These are phyloP conservation scores for Hydnomerulius pinastri DNA, from an alignment of 768 basidiomycete species.

Conservation along the genomic window DNA sequence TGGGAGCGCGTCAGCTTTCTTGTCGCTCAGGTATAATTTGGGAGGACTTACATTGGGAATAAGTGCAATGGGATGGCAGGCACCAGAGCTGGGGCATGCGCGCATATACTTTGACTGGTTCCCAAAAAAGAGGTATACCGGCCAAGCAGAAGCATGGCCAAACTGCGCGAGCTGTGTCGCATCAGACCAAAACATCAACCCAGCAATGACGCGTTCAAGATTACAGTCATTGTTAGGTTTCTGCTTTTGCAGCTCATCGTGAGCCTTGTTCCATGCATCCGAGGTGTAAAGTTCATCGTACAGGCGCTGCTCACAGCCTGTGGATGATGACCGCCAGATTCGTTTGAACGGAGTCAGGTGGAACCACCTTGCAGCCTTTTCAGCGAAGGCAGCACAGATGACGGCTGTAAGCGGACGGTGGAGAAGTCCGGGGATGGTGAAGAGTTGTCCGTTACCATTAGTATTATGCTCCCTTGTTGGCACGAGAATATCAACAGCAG, in stretches of 20 bases:
- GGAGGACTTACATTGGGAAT: conserved; percentile 14
- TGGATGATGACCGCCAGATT: conserved; percentile 15
- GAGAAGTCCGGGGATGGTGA: conserved; percentile 30
- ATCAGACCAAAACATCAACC: conserved; percentile 24
- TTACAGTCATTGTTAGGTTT: conserved; percentile 12
- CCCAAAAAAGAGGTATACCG: conserved; percentile 21
- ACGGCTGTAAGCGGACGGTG: conserved; percentile 21
- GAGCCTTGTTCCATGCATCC: conserved; percentile 20
- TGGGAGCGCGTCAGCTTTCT: no score
- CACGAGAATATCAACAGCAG: conserved; percentile 24
- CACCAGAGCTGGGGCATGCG: background rate
- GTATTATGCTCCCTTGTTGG: conserved; percentile 26
- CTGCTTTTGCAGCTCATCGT: conserved; percentile 24
- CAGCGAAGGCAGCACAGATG: conserved; percentile 9
- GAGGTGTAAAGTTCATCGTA: conserved; percentile 29
- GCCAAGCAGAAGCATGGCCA: conserved; percentile 20
- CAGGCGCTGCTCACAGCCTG: conserved; percentile 9
- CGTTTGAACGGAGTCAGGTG: conserved; percentile 28
- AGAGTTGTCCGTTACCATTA: conserved; percentile 13
- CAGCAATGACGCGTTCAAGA: conserved; percentile 15
- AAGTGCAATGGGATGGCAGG: conserved; percentile 25
- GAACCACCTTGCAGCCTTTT: conserved; percentile 12
- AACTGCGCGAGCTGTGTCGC: conserved; percentile 17
- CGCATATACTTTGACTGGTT: conserved; percentile 25
- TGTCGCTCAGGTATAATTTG: background rate